Base-by-base conservation (phyloP, 2,329 filamentous ascomycete genomes). In the Monilinia fructicola region DNA sequence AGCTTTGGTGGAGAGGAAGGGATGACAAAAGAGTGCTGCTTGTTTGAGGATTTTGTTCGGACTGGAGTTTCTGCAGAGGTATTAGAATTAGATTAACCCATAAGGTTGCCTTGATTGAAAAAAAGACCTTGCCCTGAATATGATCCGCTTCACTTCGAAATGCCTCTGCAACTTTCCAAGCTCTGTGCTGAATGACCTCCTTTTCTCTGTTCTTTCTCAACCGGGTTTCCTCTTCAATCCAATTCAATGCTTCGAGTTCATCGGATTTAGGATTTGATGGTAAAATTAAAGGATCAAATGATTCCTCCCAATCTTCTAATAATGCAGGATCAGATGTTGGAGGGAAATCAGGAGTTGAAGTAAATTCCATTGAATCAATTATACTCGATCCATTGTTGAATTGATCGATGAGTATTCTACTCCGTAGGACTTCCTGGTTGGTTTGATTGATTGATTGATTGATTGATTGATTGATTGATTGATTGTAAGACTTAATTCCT, bases 171-270 rank as follows among this genome's bases (percentile, higher is more conserved):
- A 79, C 69, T 54, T 78, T 78, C 80, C 81, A 84, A 66, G 78
- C 78, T 65, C 83, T 77, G 71, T 85, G 80, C 65, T 83, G 81
- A 62, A 85, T 83, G 7, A 84, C 82, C 21, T 82, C 74, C 40
- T 81, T 78, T 58, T 78, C 73, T 53, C 74, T 77, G 23, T 74
- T 81, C 72, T 82, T 82, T 65, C 73, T 75, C 38, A 74, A 74
- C 38, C 72, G 78, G 21, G 76, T 76, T 70, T 84, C 82, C 66
- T 75, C 72, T 42, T 77, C 74, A 46, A 79, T 76, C 66, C 77
- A 72, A 52, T 80, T 75, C 28, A 82, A 72, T 52, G 80, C 79
- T 69, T 83, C 78, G 54, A 83, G 69, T 53, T 83, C 82, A 78
- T 85, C 81, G 12, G 80, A 80, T 70, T 78, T 71, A 35, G 77